Percentiles rank a stretch among this genome's conserved stretches.
phyloP scores from a whole-genome alignment of 2,329 filamentous ascomycete species.

The Neospermospora avenae region DNA sequence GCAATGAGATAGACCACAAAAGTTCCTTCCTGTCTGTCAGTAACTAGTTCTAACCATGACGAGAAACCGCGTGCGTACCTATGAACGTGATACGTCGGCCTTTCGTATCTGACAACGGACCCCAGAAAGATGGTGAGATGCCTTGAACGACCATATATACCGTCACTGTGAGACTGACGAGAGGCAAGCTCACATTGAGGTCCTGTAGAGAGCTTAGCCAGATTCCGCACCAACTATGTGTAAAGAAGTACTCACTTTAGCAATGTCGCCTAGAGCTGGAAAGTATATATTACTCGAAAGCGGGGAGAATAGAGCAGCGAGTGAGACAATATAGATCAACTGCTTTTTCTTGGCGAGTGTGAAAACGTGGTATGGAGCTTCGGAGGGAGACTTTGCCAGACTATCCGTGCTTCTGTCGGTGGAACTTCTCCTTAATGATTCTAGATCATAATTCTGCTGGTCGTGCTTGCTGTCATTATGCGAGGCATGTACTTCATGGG shows the following conservation, averaged over 20 bases:
- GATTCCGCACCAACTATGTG: neutral
- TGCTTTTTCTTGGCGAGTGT: conserved; percentile 40
- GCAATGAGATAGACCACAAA: conserved; percentile 46
- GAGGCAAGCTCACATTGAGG: conserved; percentile 23
- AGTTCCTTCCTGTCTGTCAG: conserved; percentile 32
- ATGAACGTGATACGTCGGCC: conserved; percentile 40
- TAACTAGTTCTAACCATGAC: neutral
- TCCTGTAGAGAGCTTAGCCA: conserved; percentile 3
- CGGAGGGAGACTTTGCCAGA: conserved; percentile 17
- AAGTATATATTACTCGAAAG: conserved; percentile 51
- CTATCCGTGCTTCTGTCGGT: neutral
- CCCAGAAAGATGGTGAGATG: conserved; percentile 46
- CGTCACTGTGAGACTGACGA: conserved; percentile 42
- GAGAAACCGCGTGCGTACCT: neutral
- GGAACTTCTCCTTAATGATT: neutral
- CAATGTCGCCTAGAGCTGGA: conserved; percentile 41
- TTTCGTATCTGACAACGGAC: conserved; percentile 44
- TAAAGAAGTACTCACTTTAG: conserved; percentile 27
- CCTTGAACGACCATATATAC: conserved; percentile 51
- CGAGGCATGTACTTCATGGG: conserved; percentile 4
- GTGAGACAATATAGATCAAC: conserved; percentile 47
- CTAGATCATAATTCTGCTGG: neutral
- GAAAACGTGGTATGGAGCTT: conserved; percentile 39
- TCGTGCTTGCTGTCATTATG: neutral
- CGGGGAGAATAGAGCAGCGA: conserved; percentile 52